Evolutionary conservation across 164 flowering plant species (phyloP).

Genomic region (Umbellularia californica): DNA sequence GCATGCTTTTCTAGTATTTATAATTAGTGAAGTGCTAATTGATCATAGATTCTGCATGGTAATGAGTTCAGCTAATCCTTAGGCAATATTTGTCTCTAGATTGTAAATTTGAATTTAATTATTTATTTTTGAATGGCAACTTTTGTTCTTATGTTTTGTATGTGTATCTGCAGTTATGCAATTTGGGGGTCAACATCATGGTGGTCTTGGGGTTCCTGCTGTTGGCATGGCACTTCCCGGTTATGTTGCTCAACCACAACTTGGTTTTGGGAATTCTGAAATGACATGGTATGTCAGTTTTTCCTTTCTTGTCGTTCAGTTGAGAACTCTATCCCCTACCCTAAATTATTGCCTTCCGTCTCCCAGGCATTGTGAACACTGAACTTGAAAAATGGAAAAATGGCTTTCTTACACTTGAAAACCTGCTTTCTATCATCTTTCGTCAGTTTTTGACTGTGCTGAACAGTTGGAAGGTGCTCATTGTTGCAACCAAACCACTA

Average conservation of each 20-base stretch:
- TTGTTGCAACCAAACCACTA: too few relatives aligned
- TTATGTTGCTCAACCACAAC: constrained; percentile 84
- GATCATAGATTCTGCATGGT: not conserved
- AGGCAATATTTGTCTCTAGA: not conserved
- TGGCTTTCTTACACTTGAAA: too few relatives aligned
- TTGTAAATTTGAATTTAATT: not conserved
- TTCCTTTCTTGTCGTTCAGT: not conserved
- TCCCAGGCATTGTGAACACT: too few relatives aligned
- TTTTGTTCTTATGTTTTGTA: not conserved
- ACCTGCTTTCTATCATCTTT: too few relatives aligned
- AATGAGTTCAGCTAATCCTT: not conserved
- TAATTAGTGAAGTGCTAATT: too few relatives aligned
- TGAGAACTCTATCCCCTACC: not conserved
- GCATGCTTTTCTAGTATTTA: too few relatives aligned
- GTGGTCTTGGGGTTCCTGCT: constrained; percentile 95
- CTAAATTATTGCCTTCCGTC: too few relatives aligned
- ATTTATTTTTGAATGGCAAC: not conserved
- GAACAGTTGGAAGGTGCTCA: too few relatives aligned
- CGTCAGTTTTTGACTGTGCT: too few relatives aligned
- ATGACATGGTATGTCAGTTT: constrained; percentile 79
- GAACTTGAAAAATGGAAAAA: too few relatives aligned
- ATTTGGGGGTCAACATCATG: constrained; percentile 89
- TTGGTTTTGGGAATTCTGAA: constrained; percentile 81
- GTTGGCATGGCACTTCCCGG: constrained; percentile 99
- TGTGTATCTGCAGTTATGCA: constrained; percentile 72